Percentiles rank a stretch among this genome's conserved stretches.
Conservation (phyloP, 305 asterid species). For the Vinca major region DNA sequence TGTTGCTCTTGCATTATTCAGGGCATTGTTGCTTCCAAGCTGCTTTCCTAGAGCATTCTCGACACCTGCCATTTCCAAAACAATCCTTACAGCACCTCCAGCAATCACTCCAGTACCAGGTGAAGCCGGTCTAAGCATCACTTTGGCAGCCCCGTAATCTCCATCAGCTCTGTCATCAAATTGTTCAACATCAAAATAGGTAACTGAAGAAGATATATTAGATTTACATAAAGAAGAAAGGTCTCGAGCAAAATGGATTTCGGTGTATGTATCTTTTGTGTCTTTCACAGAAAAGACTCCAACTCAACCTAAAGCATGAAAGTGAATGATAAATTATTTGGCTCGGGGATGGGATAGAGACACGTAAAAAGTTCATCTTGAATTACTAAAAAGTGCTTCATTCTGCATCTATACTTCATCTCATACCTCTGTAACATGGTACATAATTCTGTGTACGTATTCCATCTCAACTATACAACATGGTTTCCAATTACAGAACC, state of each 20-base stretch:
- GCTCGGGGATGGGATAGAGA: not conserved
- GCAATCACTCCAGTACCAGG: slow-evolving; percentile 98
- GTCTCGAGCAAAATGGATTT: not conserved
- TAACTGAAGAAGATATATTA: not conserved
- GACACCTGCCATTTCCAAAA: slow-evolving; percentile 81
- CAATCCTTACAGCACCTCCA: slow-evolving; percentile 87
- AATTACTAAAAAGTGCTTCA: not conserved
- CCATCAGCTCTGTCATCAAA: slow-evolving; percentile 53
- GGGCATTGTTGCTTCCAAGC: slow-evolving; percentile 88
- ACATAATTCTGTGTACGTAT: not conserved
- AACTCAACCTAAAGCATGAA: not conserved
- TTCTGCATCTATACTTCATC: not conserved
- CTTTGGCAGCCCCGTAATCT: slow-evolving; percentile 85
- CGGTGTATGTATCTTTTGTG: not conserved
- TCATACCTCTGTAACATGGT: not conserved
- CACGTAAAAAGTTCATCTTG: not conserved
- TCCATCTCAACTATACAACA: not conserved
- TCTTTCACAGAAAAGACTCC: not conserved
- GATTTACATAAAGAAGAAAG: not conserved
- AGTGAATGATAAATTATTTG: not conserved
- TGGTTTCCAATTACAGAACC: not conserved
- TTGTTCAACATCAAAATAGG: not conserved
- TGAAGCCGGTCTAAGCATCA: slow-evolving; percentile 95
- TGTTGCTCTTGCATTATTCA: slow-evolving; percentile 90
- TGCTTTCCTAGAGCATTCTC: slow-evolving; percentile 93